phyloP scores from a whole-genome alignment of 116 monocot genomes.

The Posidonia oceanica region DNA sequence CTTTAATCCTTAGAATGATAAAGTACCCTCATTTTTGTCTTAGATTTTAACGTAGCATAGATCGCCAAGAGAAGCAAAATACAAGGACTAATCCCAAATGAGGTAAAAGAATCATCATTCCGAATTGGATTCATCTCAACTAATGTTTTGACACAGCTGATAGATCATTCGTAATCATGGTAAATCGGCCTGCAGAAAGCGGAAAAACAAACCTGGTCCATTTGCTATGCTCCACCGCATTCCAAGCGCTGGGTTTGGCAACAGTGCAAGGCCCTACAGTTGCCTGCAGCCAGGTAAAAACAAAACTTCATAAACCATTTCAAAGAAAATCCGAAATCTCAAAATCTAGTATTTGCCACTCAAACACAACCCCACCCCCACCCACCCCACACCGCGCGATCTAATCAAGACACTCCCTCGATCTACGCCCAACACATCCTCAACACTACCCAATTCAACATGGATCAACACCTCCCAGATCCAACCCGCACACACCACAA shows the following conservation, averaged over 20 bases:
- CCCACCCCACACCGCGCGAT: neutral
- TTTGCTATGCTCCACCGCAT: conserved; percentile 91
- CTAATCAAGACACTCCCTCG: neutral
- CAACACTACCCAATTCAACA: neutral
- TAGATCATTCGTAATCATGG: too few species aligned
- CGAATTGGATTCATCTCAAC: neutral
- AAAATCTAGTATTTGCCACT: too few species aligned
- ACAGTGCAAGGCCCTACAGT: conserved; percentile 76
- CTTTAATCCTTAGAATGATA: too few species aligned
- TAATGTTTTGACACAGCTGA: too few species aligned
- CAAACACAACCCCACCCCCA: neutral
- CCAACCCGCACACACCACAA: neutral
- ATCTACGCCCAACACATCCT: neutral
- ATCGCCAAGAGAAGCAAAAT: too few species aligned
- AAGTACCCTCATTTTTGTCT: too few species aligned
- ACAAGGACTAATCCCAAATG: too few species aligned
- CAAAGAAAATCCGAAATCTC: neutral
- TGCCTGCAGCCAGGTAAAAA: conserved; percentile 43
- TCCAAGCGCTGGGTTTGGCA: conserved; percentile 82
- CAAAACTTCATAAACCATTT: neutral
- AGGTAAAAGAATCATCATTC: too few species aligned
- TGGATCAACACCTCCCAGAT: neutral
- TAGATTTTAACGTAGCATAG: too few species aligned
- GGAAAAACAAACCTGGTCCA: conserved; percentile 68
- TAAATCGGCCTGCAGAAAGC: neutral